Percentiles rank a stretch among this genome's conserved stretches.
Evolutionary conservation across 2,329 filamentous ascomycete genomes (phyloP).

Genomic region (Harringtonia aguacate): DNA sequence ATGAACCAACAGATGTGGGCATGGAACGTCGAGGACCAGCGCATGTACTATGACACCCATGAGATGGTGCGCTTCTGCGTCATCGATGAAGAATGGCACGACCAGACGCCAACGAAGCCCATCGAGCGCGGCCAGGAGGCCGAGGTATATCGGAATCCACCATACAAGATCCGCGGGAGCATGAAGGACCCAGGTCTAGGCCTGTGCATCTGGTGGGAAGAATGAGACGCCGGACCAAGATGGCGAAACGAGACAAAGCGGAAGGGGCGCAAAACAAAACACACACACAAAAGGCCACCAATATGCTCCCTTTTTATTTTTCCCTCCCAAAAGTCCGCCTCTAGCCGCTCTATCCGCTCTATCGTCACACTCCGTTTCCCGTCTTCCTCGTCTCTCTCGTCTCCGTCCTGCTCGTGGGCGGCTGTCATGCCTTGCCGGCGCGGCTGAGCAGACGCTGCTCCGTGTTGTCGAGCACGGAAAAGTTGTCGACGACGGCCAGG

Average conservation of each 20-base stretch:
- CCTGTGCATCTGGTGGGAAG: constrained; percentile 43
- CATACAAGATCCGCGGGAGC: constrained; percentile 58
- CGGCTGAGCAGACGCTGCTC: constrained; percentile 68
- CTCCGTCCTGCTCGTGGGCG: not conserved
- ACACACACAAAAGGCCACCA: no score
- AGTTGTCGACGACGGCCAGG: constrained; percentile 86
- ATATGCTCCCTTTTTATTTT: no score
- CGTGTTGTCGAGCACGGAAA: constrained; percentile 80
- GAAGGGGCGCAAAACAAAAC: no score
- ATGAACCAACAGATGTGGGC: constrained; percentile 72
- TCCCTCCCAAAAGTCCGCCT: not conserved
- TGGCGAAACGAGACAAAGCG: not conserved
- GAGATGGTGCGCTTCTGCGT: constrained; percentile 83
- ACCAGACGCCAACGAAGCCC: constrained; percentile 66
- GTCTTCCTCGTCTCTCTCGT: not conserved
- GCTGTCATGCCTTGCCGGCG: constrained; percentile 11
- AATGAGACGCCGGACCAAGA: constrained; percentile 1
- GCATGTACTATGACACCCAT: constrained; percentile 80
- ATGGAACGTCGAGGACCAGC: constrained; percentile 64
- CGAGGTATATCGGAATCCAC: constrained; percentile 48
- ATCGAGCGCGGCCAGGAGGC: constrained; percentile 49
- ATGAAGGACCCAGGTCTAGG: constrained; percentile 55
- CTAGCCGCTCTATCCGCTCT: not conserved
- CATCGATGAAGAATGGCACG: constrained; percentile 81
- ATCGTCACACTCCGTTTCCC: not conserved